Evolutionary conservation across 306 rosid genomes (phyloP), one percentile per base, ranked within the genome.

Genomic region (Aeschynomene evenia): DNA sequence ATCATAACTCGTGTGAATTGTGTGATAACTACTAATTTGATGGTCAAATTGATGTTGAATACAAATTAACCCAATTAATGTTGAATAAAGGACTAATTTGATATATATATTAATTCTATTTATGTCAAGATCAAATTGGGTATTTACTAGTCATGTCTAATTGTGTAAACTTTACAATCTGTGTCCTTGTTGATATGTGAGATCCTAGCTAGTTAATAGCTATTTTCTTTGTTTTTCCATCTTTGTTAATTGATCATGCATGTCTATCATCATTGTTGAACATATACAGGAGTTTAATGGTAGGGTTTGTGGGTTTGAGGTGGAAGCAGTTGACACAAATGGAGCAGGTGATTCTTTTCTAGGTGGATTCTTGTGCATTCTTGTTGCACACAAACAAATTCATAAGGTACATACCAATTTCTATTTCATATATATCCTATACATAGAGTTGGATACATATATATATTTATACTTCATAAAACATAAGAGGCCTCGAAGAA

Each of bases 261-360:
- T 39, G 16, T 18, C 23, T 40, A 10, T 69, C 40, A 12, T 51
- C 11, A 19, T 40, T 49, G 18, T 37, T 34, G 22, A 23, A 19
- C n/a, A n/a, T n/a, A n/a, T n/a, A n/a, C 52, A 81, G 76, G 76
- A 72, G 4, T 81, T 71, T n/a, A 73, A 69, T 42, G 85, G 85
- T 12, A 19, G 66, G 77, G 74, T 63, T 68, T 49, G 24, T 55
- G 74, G 77, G 21, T 75, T 69, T 56, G 63, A 77, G 13, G 77
- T 69, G 33, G 77, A 81, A 31, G 58, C 15, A 19, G 15, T 77
- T 77, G 82, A 73, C 46, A 29, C 72, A 50, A 31, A 62, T 12
- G 80, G 82, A 7, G 74, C 80, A 4, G 75, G 74, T 39, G 74
- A 78, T 66, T 67, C 75, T 29, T 78, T 77, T 64, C 43, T 74